Evolutionary conservation across 2,329 filamentous ascomycete species (phyloP).

Genomic region (Helotiales sp.): DNA sequence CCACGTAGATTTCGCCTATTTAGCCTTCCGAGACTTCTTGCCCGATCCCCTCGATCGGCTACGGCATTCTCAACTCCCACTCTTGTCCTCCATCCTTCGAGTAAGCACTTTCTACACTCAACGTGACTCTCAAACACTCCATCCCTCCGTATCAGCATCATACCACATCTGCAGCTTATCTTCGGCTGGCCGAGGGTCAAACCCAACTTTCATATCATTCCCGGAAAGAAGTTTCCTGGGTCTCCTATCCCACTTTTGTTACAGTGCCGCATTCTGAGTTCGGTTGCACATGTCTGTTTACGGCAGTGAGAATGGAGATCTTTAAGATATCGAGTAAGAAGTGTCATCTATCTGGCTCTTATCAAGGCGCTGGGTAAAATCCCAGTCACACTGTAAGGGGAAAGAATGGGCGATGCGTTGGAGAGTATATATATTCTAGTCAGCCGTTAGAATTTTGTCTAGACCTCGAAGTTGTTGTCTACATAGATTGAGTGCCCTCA

Average conservation of each 20-base stretch:
- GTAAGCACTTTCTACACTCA: too few species aligned
- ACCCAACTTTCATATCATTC: not conserved
- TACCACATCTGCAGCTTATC: not conserved
- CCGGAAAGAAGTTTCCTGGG: not conserved
- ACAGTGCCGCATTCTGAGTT: not conserved
- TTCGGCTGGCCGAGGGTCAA: not conserved
- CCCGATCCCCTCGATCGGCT: not conserved
- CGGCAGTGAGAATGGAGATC: not conserved
- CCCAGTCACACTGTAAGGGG: not conserved
- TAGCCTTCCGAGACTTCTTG: too few species aligned
- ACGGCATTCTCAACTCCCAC: not conserved
- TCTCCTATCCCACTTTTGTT: not conserved
- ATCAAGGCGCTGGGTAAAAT: not conserved
- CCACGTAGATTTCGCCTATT: too few species aligned
- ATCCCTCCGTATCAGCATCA: not conserved
- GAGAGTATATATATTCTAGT: too few species aligned
- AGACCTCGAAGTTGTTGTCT: too few species aligned
- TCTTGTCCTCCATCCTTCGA: not conserved
- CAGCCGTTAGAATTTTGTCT: too few species aligned
- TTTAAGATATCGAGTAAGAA: not conserved
- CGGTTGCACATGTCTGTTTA: not conserved
- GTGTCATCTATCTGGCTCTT: not conserved
- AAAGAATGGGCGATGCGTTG: too few species aligned
- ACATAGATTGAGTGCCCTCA: too few species aligned
- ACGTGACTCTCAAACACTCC: not conserved